Conservation (phyloP, 2,329 filamentous ascomycete species). For the Alternaria sp. region DNA sequence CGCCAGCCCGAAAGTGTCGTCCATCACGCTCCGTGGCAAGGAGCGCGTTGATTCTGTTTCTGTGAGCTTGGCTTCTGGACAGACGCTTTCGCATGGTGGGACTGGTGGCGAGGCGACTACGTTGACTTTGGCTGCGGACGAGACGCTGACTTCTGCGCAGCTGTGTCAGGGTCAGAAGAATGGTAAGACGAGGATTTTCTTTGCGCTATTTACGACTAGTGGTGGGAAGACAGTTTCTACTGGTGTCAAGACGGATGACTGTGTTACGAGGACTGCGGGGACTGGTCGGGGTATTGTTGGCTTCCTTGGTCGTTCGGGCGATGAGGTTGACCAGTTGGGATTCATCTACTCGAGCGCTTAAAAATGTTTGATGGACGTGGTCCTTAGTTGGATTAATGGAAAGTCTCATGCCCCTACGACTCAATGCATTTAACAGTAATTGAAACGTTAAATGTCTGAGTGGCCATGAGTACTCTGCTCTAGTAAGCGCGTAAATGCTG, state of each 20-base stretch:
- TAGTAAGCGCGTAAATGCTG: neutral
- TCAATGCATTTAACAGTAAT: too few relatives aligned
- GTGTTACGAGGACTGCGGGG: constrained; percentile 56
- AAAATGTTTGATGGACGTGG: neutral
- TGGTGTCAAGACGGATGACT: constrained; percentile 58
- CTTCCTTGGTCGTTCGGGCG: constrained; percentile 59
- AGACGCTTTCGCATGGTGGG: constrained; percentile 61
- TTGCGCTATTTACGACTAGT: constrained; percentile 61
- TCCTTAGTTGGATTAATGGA: neutral
- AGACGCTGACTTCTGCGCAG: constrained; percentile 58
- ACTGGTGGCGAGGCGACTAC: constrained; percentile 55
- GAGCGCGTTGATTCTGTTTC: constrained; percentile 60
- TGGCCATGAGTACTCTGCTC: accelerated
- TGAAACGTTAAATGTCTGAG: neutral
- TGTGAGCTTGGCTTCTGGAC: constrained; percentile 58
- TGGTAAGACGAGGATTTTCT: constrained; percentile 61
- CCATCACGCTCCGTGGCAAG: constrained; percentile 56
- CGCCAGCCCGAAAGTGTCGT: constrained; percentile 44
- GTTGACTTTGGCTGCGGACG: constrained; percentile 55
- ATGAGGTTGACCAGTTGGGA: constrained; percentile 63
- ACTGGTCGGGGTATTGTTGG: constrained; percentile 62
- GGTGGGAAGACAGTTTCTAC: constrained; percentile 54
- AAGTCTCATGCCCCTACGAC: neutral
- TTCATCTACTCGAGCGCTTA: constrained; percentile 34
- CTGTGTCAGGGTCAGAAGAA: constrained; percentile 60